A percentile compares a stretch with the other conserved stretches of the same genome.
Conservation (phyloP, 2,329 filamentous ascomycete genomes). For the Paecilomyces sp. region DNA sequence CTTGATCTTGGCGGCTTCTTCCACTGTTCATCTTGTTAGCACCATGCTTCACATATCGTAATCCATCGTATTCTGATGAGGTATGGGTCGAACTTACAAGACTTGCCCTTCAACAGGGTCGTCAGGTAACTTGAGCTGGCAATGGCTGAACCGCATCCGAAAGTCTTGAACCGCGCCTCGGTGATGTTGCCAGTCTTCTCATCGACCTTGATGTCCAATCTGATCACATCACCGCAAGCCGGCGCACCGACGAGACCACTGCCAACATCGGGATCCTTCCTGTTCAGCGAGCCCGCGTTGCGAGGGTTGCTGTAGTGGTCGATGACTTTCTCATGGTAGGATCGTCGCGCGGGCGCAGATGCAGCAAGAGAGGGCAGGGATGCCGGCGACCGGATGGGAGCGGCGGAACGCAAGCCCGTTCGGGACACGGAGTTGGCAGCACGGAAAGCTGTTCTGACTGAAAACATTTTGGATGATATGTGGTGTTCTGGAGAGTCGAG, state of each 20-base stretch:
- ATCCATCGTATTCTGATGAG: neutral
- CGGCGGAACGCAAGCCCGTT: neutral
- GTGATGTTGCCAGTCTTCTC: constrained; percentile 79
- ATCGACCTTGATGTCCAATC: constrained; percentile 88
- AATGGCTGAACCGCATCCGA: constrained; percentile 90
- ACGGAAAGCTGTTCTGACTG: constrained; percentile 4
- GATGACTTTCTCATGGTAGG: constrained; percentile 65
- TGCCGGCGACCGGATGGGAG: constrained; percentile 2
- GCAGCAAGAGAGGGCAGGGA: neutral
- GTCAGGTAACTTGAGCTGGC: constrained; percentile 92
- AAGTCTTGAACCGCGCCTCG: constrained; percentile 97
- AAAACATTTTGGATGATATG: constrained; percentile 4
- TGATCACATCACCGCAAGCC: constrained; percentile 89
- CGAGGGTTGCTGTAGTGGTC: constrained; percentile 77
- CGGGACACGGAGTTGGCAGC: neutral
- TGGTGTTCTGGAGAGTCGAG: neutral
- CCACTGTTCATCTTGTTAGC: constrained; percentile 42
- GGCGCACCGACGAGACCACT: constrained; percentile 89
- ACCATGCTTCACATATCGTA: constrained; percentile 1
- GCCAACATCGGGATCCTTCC: constrained; percentile 74
- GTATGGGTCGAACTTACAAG: constrained; percentile 20
- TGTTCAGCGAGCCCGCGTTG: constrained; percentile 72
- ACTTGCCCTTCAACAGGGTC: constrained; percentile 93
- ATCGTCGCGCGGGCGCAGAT: constrained; percentile 21
- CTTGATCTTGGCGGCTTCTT: constrained; percentile 85